Evolutionary conservation across 2,329 filamentous ascomycete species (phyloP), one percentile per base, ranked within the genome.

Genomic region (Scorias spongiosa): DNA sequence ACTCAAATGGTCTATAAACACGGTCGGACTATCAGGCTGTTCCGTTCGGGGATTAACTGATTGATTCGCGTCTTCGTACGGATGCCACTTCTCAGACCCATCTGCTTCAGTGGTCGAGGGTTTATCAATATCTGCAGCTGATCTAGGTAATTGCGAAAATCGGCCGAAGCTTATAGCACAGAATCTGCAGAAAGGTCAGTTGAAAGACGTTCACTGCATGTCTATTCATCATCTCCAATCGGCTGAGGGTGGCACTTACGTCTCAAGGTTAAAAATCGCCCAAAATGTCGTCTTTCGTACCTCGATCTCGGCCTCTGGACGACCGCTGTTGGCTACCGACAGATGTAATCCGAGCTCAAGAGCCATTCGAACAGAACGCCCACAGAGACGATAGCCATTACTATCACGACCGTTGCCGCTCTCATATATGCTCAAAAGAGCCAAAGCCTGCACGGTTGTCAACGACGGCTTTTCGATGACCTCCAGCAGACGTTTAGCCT

Each of bases 361-460:
- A 28, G 80, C 80, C 48, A 86, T 71, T 3, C 80, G 73, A 46
- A 85, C 76, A 53, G 80, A 84, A 57, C 84, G 76, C 1, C 81
- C 81, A 2, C 78, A 76, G 49, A 82, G 81, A 46, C 76, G 81
- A 69, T 81, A 84, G 42, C 80, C 82, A 49, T 80, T 76, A 28
- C 78, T 83, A 53, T 85, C 79, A 29, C 81, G 70, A 0, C 81
- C 81, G 20, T 50, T 47, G 15, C 80, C 84, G 2, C 78, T 80
- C 62, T 87, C 81, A 37, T 81, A 68, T 49, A 85, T 77, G 5
- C 79, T 80, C 80, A 88, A 83, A 52, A 87, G 74, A 5, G 80
- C 80, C 14, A 87, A 64, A 1, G 82, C 81, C 63, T 87, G 82
- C 39, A 84, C 78, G 4, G 79, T 84, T 2, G 81, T 83, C 28